These are phyloP conservation scores for Ambrosia hybrid DNA, from an alignment of 140 eudicot species.

Conservation along the genomic window DNA sequence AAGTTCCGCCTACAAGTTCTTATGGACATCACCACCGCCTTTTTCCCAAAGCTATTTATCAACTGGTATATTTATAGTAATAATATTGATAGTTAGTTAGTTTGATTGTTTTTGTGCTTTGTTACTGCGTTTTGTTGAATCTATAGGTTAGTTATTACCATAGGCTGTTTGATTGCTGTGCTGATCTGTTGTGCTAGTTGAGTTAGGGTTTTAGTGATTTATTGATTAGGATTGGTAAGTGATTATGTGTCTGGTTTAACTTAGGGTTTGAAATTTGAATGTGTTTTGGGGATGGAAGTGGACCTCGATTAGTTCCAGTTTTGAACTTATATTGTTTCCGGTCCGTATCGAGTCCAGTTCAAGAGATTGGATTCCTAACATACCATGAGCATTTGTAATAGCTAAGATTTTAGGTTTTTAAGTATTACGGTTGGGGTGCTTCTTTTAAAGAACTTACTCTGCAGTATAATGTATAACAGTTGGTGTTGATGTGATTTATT, in stretches of 20 bases:
- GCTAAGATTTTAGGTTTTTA: background rate
- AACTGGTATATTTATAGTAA: conserved; percentile 53
- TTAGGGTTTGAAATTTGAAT: background rate
- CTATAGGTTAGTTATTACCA: background rate
- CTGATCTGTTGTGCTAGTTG: background rate
- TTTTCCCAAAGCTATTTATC: conserved; percentile 93
- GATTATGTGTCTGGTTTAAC: conserved; percentile 10
- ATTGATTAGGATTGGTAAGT: background rate
- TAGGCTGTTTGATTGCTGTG: conserved; percentile 7
- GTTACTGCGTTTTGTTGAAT: background rate
- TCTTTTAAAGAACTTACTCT: conserved; percentile 5
- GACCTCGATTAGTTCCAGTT: too few relatives aligned
- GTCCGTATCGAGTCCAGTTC: too few relatives aligned
- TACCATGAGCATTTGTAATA: background rate
- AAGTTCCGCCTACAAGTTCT: conserved; percentile 50
- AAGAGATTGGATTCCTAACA: background rate
- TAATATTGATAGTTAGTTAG: conserved; percentile 5
- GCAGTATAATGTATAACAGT: background rate
- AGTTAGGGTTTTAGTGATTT: conserved; percentile 32
- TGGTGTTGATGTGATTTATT: conserved; percentile 8
- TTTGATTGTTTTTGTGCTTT: background rate
- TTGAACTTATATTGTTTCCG: background rate
- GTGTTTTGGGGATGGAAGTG: too few relatives aligned
- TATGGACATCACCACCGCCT: conserved; percentile 78
- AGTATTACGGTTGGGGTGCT: background rate